Evolutionary conservation across 129 eudicot genomes (phyloP).

Genomic region (Saussurea involucrata): DNA sequence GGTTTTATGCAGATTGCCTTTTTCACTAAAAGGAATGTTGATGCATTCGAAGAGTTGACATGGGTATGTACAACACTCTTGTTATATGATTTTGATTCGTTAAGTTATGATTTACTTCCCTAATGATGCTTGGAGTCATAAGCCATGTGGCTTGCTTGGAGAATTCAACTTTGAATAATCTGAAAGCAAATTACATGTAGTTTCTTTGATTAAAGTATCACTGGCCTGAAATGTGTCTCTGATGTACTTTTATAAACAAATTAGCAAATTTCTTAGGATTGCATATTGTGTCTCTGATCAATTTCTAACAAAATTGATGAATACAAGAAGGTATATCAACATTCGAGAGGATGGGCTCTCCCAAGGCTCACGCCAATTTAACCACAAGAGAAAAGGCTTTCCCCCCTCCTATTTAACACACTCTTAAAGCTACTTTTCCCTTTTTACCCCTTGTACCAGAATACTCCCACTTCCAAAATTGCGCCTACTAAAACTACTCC

Average conservation of each 20-base stretch:
- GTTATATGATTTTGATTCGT: background rate
- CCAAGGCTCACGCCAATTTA: too few species aligned
- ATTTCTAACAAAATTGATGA: too few species aligned
- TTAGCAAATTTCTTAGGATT: too few species aligned
- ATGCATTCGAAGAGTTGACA: constrained; percentile 71
- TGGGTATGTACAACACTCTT: constrained; percentile 56
- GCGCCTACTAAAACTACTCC: too few species aligned
- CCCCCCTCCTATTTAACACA: too few species aligned
- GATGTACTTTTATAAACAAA: background rate
- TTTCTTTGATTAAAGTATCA: background rate
- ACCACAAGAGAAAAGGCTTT: too few species aligned
- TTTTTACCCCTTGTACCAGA: too few species aligned
- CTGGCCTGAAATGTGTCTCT: background rate
- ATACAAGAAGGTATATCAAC: too few species aligned
- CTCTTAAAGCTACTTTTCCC: too few species aligned
- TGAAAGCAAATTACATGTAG: background rate
- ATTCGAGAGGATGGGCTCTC: too few species aligned
- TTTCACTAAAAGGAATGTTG: constrained; percentile 63
- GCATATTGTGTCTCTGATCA: too few species aligned
- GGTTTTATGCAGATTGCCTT: constrained; percentile 68
- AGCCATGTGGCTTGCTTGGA: background rate
- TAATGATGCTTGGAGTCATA: background rate
- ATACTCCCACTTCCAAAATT: too few species aligned
- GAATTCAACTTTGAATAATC: background rate
- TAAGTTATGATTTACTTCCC: background rate